Evolutionary conservation across 768 basidiomycete species (phyloP).

Genomic region (Mycena albidolilacea): DNA sequence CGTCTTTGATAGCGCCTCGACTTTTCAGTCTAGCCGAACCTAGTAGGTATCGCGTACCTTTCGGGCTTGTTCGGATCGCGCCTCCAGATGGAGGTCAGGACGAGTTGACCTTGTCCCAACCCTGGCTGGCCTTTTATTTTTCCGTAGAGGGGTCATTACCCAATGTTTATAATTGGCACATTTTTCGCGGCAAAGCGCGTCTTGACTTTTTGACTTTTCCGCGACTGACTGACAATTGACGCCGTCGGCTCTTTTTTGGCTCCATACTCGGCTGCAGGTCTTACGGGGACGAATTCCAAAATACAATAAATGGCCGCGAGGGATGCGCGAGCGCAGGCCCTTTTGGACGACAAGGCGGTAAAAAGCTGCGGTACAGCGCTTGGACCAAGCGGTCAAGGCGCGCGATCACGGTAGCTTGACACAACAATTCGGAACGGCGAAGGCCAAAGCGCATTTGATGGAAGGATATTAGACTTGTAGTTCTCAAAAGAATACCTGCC

Average conservation of each 20-base stretch:
- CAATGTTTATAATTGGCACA: not conserved
- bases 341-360: no score
- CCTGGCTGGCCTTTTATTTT: not conserved
- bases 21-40: no score
- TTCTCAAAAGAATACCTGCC: slow-evolving; percentile 5
- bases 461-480: slow-evolving; percentile 16
- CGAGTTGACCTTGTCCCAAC: not conserved
- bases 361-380: not conserved
- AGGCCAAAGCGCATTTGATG: slow-evolving; percentile 34
- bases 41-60: not conserved
- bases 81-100: not conserved
- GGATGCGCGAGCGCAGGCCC: not conserved
- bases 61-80: not conserved
- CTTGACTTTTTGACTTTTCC: slow-evolving; percentile 17
- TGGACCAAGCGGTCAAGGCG: slow-evolving; percentile 2
- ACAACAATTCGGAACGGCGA: not conserved
- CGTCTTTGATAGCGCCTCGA: no score
- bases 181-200: slow-evolving; percentile 7
- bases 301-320: slow-evolving; percentile 20
- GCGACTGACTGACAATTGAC: slow-evolving; percentile 8
- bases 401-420: not conserved
- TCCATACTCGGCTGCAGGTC: slow-evolving; percentile 21
- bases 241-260: slow-evolving; percentile 29
- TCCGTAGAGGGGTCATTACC: not conserved
- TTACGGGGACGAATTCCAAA: slow-evolving; percentile 8